A percentile compares a stretch with the other conserved stretches of the same genome.
These are phyloP conservation scores for Silene latifolia DNA, from an alignment of 148 eudicot genomes.

Conservation along the genomic window DNA sequence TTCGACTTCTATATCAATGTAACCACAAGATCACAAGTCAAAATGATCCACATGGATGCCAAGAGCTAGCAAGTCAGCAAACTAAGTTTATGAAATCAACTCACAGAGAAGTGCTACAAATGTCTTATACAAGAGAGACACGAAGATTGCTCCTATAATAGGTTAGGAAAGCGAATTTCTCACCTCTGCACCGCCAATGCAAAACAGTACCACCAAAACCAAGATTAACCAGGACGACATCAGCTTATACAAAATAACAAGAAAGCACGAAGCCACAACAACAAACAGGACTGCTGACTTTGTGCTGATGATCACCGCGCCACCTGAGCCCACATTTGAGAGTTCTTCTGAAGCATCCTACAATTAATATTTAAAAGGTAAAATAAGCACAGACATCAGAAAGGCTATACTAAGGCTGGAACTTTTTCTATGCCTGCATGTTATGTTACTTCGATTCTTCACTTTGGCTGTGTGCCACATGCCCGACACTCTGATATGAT, in stretches of 20 bases:
- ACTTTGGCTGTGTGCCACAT: too few species aligned
- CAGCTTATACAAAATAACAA: conserved; percentile 56
- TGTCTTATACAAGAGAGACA: not conserved
- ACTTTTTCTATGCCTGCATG: not conserved
- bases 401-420: not conserved
- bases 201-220: conserved; percentile 76
- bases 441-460: too few species aligned
- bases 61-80: too few species aligned
- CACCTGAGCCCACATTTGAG: conserved; percentile 37
- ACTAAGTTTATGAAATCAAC: too few species aligned
- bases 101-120: not conserved
- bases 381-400: conserved; percentile 2
- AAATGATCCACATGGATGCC: too few species aligned
- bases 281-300: conserved; percentile 65
- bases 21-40: too few species aligned
- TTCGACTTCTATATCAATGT: too few species aligned
- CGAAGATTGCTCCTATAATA: not conserved
- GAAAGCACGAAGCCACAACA: conserved; percentile 76
- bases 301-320: conserved; percentile 59
- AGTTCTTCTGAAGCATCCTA: conserved; percentile 65
- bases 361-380: conserved; percentile 13
- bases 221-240: conserved; percentile 76
- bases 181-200: conserved; percentile 92
- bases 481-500: too few species aligned
- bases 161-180: not conserved